Evolutionary conservation across 495 filamentous ascomycete genomes (phyloP).

Genomic region (Parachaetomium inaequale): DNA sequence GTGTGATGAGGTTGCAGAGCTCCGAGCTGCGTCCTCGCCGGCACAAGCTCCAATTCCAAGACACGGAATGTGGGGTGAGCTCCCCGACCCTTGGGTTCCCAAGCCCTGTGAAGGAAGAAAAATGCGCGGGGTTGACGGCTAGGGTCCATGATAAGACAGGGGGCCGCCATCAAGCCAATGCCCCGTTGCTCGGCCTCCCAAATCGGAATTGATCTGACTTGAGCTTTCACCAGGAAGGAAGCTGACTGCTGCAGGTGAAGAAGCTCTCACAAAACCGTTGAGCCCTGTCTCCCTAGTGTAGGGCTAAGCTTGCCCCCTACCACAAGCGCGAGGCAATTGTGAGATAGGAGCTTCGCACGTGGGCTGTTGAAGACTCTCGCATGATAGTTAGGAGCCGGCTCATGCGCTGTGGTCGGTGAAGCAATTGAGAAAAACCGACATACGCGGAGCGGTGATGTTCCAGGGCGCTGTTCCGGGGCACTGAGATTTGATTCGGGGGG

Average conservation of each 20-base stretch:
- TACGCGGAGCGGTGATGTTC: not conserved
- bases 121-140: conserved; percentile 16
- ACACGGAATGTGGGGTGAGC: conserved; percentile 19
- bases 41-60: conserved; percentile 13
- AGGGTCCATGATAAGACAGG: no score
- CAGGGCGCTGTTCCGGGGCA: not conserved
- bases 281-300: not conserved
- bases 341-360: not conserved
- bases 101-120: not conserved
- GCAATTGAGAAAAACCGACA: not conserved
- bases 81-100: conserved; percentile 9
- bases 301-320: not conserved
- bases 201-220: conserved; percentile 12
- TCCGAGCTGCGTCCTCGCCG: conserved; percentile 1
- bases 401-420: not conserved
- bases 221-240: conserved; percentile 8
- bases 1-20: conserved; percentile 9
- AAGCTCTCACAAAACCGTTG: not conserved
- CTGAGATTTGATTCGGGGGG: not conserved
- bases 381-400: not conserved
- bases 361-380: not conserved
- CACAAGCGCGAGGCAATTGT: conserved; percentile 6
- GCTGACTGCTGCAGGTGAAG: conserved; percentile 2
- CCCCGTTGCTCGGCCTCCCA: conserved; percentile 5
- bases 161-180: no score